These are phyloP conservation scores for Epithemia pelagica DNA, from an alignment of 108 stramenopile species.

Conservation along the genomic window DNA sequence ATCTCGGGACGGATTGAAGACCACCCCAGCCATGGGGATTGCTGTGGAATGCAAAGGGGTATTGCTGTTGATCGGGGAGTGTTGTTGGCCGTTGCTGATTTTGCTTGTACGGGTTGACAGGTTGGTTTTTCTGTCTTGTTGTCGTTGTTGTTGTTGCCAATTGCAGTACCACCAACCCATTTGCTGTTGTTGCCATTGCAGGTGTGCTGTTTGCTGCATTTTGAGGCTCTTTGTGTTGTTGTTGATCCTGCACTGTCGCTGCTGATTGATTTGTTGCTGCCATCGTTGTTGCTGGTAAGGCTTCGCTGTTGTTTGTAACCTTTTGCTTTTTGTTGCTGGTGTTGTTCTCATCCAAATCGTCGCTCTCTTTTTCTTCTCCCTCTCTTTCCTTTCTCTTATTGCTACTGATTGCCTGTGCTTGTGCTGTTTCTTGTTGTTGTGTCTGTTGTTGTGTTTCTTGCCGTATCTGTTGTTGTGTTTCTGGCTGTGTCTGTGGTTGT, in stretches of 20 bases:
- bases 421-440: background rate
- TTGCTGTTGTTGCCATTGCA: background rate
- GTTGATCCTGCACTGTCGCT: constrained; percentile 6
- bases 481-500: constrained; percentile 11
- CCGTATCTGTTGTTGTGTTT: constrained; percentile 2
- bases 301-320: background rate
- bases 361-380: too few species aligned
- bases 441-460: constrained; percentile 3
- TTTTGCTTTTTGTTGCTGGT: background rate
- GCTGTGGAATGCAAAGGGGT: too few species aligned
- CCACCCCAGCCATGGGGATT: too few species aligned
- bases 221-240: background rate
- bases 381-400: too few species aligned
- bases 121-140: background rate
- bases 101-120: background rate
- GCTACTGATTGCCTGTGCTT: too few species aligned
- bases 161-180: too few species aligned
- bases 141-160: background rate
- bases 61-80: too few species aligned
- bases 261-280: constrained; percentile 6
- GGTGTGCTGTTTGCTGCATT: background rate
- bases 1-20: too few species aligned
- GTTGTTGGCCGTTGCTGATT: background rate
- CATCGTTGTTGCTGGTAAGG: constrained; percentile 14
- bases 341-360: too few species aligned